These are phyloP conservation scores for Aspergillus carlsbadensis DNA, from an alignment of 495 filamentous ascomycete species.

Conservation along the genomic window DNA sequence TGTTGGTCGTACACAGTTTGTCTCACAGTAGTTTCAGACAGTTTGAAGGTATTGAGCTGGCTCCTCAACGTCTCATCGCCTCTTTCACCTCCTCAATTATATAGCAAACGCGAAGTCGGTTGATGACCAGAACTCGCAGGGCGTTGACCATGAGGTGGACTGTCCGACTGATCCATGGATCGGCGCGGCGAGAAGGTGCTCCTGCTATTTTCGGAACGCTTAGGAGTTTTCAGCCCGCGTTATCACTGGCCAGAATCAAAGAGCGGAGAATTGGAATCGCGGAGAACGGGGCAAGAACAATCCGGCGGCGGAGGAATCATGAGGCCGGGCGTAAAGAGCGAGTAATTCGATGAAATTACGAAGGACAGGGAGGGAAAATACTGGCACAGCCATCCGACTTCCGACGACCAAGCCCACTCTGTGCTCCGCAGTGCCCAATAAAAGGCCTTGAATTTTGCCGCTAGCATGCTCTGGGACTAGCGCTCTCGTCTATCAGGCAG, in stretches of 20 bases:
- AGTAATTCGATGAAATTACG: conserved; percentile 3
- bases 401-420: no score
- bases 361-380: no score
- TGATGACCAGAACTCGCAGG: not conserved
- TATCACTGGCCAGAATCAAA: not conserved
- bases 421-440: conserved; percentile 31
- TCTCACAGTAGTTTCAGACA: no score
- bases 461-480: conserved; percentile 25
- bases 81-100: no score
- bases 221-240: not conserved
- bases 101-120: no score
- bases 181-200: not conserved
- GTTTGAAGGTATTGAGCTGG: no score
- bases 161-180: not conserved
- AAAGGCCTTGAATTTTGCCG: not conserved
- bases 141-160: not conserved
- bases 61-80: no score
- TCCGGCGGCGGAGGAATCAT: not conserved
- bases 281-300: conserved; percentile 5
- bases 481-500: conserved; percentile 44
- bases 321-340: not conserved
- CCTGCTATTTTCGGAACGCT: conserved; percentile 9
- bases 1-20: not conserved
- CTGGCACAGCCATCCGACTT: conserved; percentile 6
- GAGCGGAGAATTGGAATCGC: not conserved